Percentiles rank a stretch among this genome's conserved stretches.
Conservation (phyloP, 2,329 filamentous ascomycete genomes). For the Lasiodiplodia theobromae region DNA sequence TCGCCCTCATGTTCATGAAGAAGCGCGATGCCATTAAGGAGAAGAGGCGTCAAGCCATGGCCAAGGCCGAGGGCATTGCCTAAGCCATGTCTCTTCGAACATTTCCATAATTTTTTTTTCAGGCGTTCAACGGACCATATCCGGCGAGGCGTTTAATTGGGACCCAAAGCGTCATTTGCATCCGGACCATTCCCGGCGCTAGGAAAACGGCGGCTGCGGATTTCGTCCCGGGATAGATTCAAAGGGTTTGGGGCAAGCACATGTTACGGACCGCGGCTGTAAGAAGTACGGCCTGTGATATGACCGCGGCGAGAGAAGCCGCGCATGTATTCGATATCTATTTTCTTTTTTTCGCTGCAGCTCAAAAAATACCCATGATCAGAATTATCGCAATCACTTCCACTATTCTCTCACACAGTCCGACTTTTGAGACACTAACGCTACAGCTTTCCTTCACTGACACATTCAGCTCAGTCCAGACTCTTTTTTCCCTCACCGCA, state of each 20-base stretch:
- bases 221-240: not conserved
- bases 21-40: slow-evolving; percentile 10
- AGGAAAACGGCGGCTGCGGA: not conserved
- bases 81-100: not conserved
- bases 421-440: not conserved
- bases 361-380: not conserved
- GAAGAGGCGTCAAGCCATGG: not conserved
- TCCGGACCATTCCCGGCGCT: not conserved
- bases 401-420: not conserved
- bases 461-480: not conserved
- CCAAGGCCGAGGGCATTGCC: not conserved
- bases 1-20: slow-evolving; percentile 15
- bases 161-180: not conserved
- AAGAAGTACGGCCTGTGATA: not conserved
- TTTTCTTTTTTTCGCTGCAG: not conserved
- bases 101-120: not conserved
- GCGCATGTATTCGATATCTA: not conserved
- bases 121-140: not conserved
- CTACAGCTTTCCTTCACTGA: not conserved
- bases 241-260: not conserved
- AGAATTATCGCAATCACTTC: not conserved
- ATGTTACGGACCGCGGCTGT: not conserved
- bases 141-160: not conserved
- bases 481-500: not conserved
- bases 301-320: not conserved